Evolutionary conservation across 176 grass and related monocot species (phyloP).

Genomic region (Aechmea fasciata): DNA sequence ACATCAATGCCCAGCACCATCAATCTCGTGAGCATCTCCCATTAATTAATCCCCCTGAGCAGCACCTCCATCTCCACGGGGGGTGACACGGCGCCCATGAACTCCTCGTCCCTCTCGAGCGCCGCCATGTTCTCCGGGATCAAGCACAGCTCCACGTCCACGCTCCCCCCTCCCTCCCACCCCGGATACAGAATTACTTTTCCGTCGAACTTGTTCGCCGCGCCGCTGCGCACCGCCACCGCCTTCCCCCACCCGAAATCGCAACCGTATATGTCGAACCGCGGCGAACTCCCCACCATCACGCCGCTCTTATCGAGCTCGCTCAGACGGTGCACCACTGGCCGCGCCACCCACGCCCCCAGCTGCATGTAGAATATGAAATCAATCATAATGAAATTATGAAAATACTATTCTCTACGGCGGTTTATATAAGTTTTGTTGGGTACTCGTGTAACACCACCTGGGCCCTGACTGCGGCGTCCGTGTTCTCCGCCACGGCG

Average conservation of each 20-base stretch:
- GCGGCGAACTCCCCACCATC: conserved; percentile 53
- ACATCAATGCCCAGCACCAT: background rate
- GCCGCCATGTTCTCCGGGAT: conserved; percentile 35
- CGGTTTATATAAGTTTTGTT: no score
- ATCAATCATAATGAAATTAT: no score
- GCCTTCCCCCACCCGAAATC: conserved; percentile 60
- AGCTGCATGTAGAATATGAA: no score
- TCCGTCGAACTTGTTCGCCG: conserved; percentile 55
- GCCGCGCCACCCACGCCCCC: conserved; percentile 24
- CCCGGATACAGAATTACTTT: conserved; percentile 42
- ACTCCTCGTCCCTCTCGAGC: conserved; percentile 48
- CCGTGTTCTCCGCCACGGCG: conserved; percentile 38
- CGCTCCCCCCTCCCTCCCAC: conserved; percentile 26
- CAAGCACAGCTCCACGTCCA: conserved; percentile 45
- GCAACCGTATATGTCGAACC: conserved; percentile 59
- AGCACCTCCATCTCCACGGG: background rate
- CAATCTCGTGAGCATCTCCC: background rate
- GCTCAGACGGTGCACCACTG: conserved; percentile 9
- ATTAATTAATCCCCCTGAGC: background rate
- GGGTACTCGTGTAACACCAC: conserved; percentile 9
- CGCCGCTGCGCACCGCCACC: conserved; percentile 45
- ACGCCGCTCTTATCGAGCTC: conserved; percentile 19
- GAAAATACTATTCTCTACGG: no score
- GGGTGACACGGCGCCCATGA: conserved; percentile 28
- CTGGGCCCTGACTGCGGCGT: conserved; percentile 29